These are phyloP conservation scores for Penicillium daleae DNA, from an alignment of 495 filamentous ascomycete genomes.

Conservation along the genomic window DNA sequence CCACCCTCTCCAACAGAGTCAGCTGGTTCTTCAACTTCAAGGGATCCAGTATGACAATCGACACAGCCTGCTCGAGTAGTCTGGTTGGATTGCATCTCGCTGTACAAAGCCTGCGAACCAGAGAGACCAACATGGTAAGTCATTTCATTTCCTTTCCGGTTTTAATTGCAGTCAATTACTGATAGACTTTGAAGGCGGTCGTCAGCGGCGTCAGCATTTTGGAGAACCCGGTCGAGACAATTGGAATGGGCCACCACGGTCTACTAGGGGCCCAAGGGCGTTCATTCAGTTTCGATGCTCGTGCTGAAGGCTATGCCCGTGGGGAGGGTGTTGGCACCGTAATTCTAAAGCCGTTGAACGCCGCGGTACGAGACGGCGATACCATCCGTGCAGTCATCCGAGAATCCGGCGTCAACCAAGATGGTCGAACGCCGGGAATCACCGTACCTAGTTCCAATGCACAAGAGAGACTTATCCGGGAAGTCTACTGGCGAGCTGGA, in stretches of 20 bases:
- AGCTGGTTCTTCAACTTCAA: constrained; percentile 48
- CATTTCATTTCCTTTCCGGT: background rate
- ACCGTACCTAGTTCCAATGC: constrained; percentile 43
- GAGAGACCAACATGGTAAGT: constrained; percentile 43
- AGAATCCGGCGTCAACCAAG: constrained; percentile 45
- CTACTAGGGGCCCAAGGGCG: constrained; percentile 40
- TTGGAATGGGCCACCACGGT: constrained; percentile 31
- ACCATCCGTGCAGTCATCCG: constrained; percentile 47
- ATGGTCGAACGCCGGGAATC: constrained; percentile 55
- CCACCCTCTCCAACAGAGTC: constrained; percentile 50
- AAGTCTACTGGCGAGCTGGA: constrained; percentile 42
- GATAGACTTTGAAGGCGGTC: constrained; percentile 20
- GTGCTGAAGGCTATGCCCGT: constrained; percentile 48
- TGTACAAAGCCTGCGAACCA: constrained; percentile 42
- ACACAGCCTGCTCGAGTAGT: constrained; percentile 50
- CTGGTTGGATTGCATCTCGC: constrained; percentile 35
- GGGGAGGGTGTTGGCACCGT: constrained; percentile 50
- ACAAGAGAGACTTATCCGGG: constrained; percentile 47
- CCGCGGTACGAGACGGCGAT: constrained; percentile 47
- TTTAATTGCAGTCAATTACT: background rate
- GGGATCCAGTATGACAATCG: constrained; percentile 44
- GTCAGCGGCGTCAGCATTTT: constrained; percentile 31
- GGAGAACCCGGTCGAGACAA: constrained; percentile 25
- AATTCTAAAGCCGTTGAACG: constrained; percentile 43
- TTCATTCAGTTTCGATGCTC: constrained; percentile 45